Percentiles rank a stretch among this genome's conserved stretches.
Evolutionary conservation across 768 basidiomycete species (phyloP).

Genomic region (Boletus pseudopeckii): DNA sequence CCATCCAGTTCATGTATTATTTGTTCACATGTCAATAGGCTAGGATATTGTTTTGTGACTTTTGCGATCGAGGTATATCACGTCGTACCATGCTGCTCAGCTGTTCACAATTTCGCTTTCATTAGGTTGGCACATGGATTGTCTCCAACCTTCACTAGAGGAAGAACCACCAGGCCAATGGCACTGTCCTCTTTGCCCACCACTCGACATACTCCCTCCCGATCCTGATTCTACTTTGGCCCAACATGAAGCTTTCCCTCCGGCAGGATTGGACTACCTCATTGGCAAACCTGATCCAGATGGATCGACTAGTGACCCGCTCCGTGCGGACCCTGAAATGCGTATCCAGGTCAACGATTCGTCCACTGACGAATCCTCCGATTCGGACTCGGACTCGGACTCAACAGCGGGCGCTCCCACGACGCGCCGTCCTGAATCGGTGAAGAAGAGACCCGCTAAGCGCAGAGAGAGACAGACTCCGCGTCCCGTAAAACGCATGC

Average conservation of each 20-base stretch:
- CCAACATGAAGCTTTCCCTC: conserved; percentile 44
- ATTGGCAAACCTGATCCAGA: conserved; percentile 24
- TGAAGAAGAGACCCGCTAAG: conserved; percentile 29
- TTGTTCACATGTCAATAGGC: conserved; percentile 45
- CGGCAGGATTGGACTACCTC: conserved; percentile 24
- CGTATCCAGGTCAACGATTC: conserved; percentile 36
- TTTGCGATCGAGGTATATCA: conserved; percentile 78
- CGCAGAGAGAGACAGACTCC: conserved; percentile 23
- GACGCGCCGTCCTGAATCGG: conserved; percentile 10
- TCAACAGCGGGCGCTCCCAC: conserved; percentile 15
- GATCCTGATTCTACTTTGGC: not conserved
- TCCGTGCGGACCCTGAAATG: conserved; percentile 26
- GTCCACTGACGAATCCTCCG: conserved; percentile 33
- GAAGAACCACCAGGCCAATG: conserved; percentile 73
- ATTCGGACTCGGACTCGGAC: conserved; percentile 31
- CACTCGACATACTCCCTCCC: conserved; percentile 19
- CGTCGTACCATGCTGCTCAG: conserved; percentile 4
- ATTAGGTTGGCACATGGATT: conserved; percentile 82
- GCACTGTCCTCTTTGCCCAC: conserved; percentile 67
- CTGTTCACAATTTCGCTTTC: not conserved
- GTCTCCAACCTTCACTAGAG: conserved; percentile 67
- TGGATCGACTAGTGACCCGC: conserved; percentile 27
- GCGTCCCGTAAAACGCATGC: conserved; percentile 45
- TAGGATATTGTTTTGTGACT: conserved; percentile 87
- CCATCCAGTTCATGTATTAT: conserved; percentile 9